These are phyloP conservation scores for Salix suchowensis DNA, from an alignment of 345 rosid genomes.

Conservation along the genomic window DNA sequence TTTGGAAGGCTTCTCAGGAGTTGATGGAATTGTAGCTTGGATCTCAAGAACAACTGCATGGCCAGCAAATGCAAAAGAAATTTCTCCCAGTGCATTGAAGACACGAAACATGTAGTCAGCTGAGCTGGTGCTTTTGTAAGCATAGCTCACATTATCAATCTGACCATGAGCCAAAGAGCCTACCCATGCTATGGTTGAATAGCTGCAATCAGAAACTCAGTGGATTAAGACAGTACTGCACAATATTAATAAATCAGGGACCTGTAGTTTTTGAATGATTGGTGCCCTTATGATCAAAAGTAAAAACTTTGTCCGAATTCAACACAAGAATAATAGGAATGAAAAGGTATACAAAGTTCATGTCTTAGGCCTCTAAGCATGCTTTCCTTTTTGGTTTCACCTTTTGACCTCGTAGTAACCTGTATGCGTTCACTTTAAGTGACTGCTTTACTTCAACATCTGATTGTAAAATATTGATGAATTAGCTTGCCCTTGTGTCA, in stretches of 20 bases:
- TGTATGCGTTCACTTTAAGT: not conserved
- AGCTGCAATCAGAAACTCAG: conserved; percentile 36
- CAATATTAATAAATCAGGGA: not conserved
- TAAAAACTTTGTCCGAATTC: not conserved
- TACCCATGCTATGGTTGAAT: conserved; percentile 92
- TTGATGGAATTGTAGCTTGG: conserved; percentile 93
- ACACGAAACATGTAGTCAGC: conserved; percentile 60
- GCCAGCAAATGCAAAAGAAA: conserved; percentile 87
- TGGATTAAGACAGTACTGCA: not conserved
- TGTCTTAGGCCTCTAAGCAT: not conserved
- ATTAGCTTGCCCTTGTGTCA: not conserved
- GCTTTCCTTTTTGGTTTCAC: not conserved
- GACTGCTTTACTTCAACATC: not conserved
- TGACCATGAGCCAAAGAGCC: conserved; percentile 64
- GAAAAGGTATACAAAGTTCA: not conserved
- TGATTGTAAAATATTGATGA: not conserved
- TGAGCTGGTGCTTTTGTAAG: conserved; percentile 43
- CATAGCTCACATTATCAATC: conserved; percentile 58
- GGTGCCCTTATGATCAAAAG: not conserved
- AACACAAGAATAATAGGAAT: not conserved
- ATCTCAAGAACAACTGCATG: conserved; percentile 91
- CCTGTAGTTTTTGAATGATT: not conserved
- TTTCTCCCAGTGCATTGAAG: conserved; percentile 78
- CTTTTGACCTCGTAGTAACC: not conserved
- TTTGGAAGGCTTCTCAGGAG: conserved; percentile 75